Evolutionary conservation across 1,284 basidiomycete species (phyloP), one percentile per base, ranked within the genome.

Genomic region (Tilletia walkeri): DNA sequence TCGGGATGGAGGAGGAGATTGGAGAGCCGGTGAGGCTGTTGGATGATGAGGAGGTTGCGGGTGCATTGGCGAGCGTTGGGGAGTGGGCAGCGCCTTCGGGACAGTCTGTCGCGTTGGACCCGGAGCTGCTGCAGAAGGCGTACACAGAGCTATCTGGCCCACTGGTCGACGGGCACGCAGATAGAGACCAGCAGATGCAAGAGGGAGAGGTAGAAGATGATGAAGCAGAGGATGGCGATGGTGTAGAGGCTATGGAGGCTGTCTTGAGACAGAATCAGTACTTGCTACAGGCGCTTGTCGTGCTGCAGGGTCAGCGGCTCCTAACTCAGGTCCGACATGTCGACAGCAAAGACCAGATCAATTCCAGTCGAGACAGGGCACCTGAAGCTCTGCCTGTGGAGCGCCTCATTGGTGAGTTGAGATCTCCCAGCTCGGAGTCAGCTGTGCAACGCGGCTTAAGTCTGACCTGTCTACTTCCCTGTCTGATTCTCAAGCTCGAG

Each of bases 361-460:
- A 1, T 53, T 53, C 56, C 2, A 61, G 34, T 34, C n/a, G 18
- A 39, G 59, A 10, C 34, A 41, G 10, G 6, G 59, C 34, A 39
- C 30, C 16, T 0, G 54, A 56, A 24, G 54, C 16, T 3, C 36
- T 34, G 20, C 59, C 59, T 16, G 59, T 63, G 18, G 59, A 63
- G 36, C 30, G 59, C 12, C 59, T 63, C 12, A 63, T 63, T 39
- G 59, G 59, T 63, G 36, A 63, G 59, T 45, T 45, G 41, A 45
- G 9, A 14, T 9, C 14, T 7, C 6, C 41, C 6, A 45, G 41
- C 9, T 45, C 41, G 41, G 41, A 45, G 10, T 2, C 12, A 10
- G 12, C 47, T n/a, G 47, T n/a, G 47, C 47, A n/a, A 45, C 6
- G 41, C 14, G 3, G 9, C 41, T 45, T 14, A 14, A 1, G 41